Evolutionary conservation across 2,329 filamentous ascomycete species (phyloP).

Genomic region (Graphilbum ipis-grandicollis): DNA sequence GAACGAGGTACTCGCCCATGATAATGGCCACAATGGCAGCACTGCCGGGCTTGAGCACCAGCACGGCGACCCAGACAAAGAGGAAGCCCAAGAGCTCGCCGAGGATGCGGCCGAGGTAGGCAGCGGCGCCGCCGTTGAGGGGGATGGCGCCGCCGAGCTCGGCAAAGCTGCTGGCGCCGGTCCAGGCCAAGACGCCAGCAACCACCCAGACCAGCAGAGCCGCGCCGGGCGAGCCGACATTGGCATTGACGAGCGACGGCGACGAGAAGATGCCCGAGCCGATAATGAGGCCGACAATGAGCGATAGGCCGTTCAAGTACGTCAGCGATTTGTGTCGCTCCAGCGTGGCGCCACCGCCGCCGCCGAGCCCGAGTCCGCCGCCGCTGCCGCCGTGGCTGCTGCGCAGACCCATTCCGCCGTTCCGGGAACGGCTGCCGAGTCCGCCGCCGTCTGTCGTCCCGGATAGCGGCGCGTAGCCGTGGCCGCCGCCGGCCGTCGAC

Average conservation of each 20-base stretch:
- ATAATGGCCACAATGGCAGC: slow-evolving; percentile 94
- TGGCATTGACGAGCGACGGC: slow-evolving; percentile 43
- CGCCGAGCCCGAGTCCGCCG: slow-evolving; percentile 21
- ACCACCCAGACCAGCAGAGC: slow-evolving; percentile 43
- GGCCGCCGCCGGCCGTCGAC: slow-evolving; percentile 45
- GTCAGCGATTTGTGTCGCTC: slow-evolving; percentile 95
- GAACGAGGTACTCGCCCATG: slow-evolving; percentile 92
- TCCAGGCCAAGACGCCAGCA: slow-evolving; percentile 45
- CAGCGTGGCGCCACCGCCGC: slow-evolving; percentile 45
- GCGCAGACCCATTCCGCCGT: slow-evolving; percentile 21
- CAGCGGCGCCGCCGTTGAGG: slow-evolving; percentile 82
- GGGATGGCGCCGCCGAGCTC: slow-evolving; percentile 93
- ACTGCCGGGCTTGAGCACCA: slow-evolving; percentile 84
- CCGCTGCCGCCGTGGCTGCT: slow-evolving; percentile 34
- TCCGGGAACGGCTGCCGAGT: slow-evolving; percentile 30
- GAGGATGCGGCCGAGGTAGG: slow-evolving; percentile 92
- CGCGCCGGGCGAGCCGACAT: slow-evolving; percentile 42
- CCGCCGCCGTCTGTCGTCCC: slow-evolving; percentile 45
- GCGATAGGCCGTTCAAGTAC: slow-evolving; percentile 78
- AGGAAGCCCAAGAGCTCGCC: slow-evolving; percentile 85
- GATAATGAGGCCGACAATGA: slow-evolving; percentile 87
- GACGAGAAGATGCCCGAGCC: slow-evolving; percentile 54
- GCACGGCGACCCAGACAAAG: slow-evolving; percentile 90
- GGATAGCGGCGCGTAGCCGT: slow-evolving; percentile 73
- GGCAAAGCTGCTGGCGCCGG: slow-evolving; percentile 48